Percentiles rank a stretch among this genome's conserved stretches.
Conservation (phyloP, 2,329 filamentous ascomycete species). For the Grosmannia penicillata region DNA sequence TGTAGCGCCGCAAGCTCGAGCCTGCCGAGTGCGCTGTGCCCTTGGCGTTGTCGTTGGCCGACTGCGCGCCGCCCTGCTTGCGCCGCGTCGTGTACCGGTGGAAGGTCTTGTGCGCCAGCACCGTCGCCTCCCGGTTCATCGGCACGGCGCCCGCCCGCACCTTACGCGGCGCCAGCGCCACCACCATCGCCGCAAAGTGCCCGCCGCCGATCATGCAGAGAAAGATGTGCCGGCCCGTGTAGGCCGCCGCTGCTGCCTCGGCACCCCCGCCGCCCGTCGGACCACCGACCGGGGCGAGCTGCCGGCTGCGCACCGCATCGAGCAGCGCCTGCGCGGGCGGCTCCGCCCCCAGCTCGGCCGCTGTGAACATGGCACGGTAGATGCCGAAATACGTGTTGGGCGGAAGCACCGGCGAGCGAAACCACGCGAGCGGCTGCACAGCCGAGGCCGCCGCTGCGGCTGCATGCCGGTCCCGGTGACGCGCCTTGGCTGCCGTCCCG, state of each 20-base stretch:
- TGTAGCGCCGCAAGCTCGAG: constrained; percentile 78
- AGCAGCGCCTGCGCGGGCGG: background rate
- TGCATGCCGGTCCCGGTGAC: constrained; percentile 22
- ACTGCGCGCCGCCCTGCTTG: constrained; percentile 93
- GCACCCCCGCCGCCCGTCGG: constrained; percentile 7
- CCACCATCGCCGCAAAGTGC: constrained; percentile 93
- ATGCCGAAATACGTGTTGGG: constrained; percentile 69
- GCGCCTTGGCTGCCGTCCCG: constrained; percentile 21
- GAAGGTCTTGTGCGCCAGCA: constrained; percentile 93
- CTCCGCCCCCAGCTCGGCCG: constrained; percentile 39
- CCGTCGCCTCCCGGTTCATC: constrained; percentile 71
- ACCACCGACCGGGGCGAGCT: background rate
- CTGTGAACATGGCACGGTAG: constrained; percentile 68
- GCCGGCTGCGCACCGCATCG: constrained; percentile 18
- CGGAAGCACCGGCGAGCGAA: constrained; percentile 60
- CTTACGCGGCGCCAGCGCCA: constrained; percentile 70
- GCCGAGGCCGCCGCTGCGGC: constrained; percentile 30
- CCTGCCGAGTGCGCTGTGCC: constrained; percentile 89
- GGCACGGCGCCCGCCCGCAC: constrained; percentile 54
- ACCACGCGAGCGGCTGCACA: constrained; percentile 52
- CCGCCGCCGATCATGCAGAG: constrained; percentile 98
- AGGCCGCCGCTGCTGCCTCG: constrained; percentile 32
- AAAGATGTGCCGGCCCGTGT: constrained; percentile 74
- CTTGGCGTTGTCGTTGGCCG: constrained; percentile 86
- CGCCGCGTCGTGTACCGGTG: constrained; percentile 91